Conservation (phyloP, 495 filamentous ascomycete genomes). For the Penicillium flavigenum region DNA sequence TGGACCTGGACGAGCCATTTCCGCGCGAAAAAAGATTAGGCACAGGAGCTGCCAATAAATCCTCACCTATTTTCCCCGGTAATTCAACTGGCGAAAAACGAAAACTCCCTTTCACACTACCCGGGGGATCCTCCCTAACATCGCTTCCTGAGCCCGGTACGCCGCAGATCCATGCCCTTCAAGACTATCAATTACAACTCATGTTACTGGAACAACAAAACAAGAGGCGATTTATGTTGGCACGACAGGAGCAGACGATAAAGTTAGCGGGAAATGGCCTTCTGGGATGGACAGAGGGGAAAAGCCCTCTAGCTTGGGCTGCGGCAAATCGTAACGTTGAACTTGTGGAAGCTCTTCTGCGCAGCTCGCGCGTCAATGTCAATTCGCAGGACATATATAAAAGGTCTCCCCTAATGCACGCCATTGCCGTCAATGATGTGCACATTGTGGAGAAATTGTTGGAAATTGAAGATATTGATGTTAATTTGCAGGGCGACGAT, state of each 20-base stretch:
- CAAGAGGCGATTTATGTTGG: constrained; percentile 95
- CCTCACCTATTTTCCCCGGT: background rate
- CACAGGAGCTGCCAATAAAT: background rate
- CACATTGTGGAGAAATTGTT: background rate
- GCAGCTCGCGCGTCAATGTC: constrained; percentile 1
- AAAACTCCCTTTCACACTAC: background rate
- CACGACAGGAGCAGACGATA: constrained; percentile 73
- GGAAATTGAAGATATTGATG: background rate
- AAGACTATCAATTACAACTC: constrained; percentile 98
- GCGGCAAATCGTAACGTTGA: background rate
- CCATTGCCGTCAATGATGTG: background rate
- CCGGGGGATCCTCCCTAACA: background rate
- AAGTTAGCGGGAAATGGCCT: background rate
- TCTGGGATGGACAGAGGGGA: background rate
- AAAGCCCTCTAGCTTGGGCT: background rate
- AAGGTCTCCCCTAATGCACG: background rate
- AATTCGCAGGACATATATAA: background rate
- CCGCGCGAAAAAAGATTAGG: background rate
- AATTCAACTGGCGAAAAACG: background rate
- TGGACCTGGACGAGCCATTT: background rate
- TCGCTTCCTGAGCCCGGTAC: background rate
- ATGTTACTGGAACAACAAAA: constrained; percentile 98
- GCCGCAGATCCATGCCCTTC: constrained; percentile 73
- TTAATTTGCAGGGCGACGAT: background rate
- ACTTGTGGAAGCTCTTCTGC: background rate